Evolutionary conservation across 2,329 filamentous ascomycete species (phyloP).

Genomic region (Sclerotinia spermophila): DNA sequence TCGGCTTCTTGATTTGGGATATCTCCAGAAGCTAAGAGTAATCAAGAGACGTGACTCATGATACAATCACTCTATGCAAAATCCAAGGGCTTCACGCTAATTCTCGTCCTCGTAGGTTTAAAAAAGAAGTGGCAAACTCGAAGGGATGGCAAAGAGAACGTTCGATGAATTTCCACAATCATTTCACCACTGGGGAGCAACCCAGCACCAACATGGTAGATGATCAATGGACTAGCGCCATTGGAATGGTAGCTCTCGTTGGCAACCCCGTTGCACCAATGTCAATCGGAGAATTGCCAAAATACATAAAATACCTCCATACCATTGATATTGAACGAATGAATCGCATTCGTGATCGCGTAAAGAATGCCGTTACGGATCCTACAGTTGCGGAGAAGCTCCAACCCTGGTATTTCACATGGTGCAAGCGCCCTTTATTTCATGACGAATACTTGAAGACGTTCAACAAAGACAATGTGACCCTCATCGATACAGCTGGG

Average conservation of each 20-base stretch:
- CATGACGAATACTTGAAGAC: conserved; percentile 55
- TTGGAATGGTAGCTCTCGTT: background rate
- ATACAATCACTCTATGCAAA: background rate
- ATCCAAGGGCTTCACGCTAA: no score
- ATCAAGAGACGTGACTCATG: background rate
- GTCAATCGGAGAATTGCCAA: background rate
- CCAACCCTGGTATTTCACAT: conserved; percentile 57
- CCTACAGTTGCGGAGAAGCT: conserved; percentile 48
- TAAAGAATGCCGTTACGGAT: conserved; percentile 48
- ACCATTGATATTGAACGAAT: background rate
- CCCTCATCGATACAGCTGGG: conserved; percentile 57
- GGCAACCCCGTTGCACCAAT: background rate
- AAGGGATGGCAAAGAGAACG: conserved; percentile 50
- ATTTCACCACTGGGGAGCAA: background rate
- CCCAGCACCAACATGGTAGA: conserved; percentile 38
- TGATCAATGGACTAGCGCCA: conserved; percentile 44
- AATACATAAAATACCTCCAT: background rate
- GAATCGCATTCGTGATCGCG: background rate
- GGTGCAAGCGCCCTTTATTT: conserved; percentile 63
- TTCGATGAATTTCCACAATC: conserved; percentile 42
- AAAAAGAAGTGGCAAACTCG: background rate
- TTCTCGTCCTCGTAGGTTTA: no score
- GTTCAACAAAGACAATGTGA: conserved; percentile 58
- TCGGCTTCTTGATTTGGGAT: background rate
- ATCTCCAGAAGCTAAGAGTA: background rate